A percentile compares a stretch with the other conserved stretches of the same genome.
phyloP scores from a whole-genome alignment of 352 stramenopile species.

The Phytophthora vignae region DNA sequence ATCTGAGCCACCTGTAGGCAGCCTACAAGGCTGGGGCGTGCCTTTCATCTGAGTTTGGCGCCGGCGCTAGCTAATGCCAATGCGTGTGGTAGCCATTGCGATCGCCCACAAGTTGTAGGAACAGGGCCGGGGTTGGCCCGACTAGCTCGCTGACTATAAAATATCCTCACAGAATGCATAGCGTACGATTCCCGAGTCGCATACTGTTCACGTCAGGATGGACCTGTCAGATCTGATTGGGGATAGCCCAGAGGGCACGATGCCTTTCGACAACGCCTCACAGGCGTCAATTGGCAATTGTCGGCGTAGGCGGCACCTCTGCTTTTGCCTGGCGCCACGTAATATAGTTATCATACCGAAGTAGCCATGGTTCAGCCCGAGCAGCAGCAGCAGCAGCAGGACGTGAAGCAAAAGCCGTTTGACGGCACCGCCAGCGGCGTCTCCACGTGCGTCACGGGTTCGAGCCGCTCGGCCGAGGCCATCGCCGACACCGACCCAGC shows the following conservation, averaged over 20 bases:
- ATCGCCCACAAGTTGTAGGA: slow-evolving; percentile 4
- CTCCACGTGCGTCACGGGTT: slow-evolving; percentile 39
- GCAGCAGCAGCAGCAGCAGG: slow-evolving; percentile 9
- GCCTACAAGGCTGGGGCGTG: too few species aligned
- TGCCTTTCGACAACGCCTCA: slow-evolving; percentile 18
- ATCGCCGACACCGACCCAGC: neutral
- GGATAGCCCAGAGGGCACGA: too few species aligned
- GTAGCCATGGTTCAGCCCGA: slow-evolving; percentile 28
- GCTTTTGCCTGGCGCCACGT: neutral
- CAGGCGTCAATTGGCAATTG: slow-evolving; percentile 45
- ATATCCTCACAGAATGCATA: slow-evolving; percentile 32
- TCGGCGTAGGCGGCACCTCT: neutral
- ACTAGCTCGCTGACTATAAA: slow-evolving; percentile 30
- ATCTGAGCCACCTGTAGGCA: too few species aligned
- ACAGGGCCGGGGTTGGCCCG: slow-evolving; percentile 4
- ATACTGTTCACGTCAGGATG: neutral
- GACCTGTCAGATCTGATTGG: neutral
- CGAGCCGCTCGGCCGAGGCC: slow-evolving; percentile 31
- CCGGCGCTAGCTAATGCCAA: slow-evolving; percentile 33
- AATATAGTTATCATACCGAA: slow-evolving; percentile 1
- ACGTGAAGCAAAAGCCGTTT: slow-evolving; percentile 37
- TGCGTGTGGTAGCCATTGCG: neutral
- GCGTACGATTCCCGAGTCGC: neutral
- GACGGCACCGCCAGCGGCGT: slow-evolving; percentile 31
- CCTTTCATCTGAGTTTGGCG: neutral